These are phyloP conservation scores for Viola odorata DNA, from an alignment of 345 rosid species.

Conservation along the genomic window DNA sequence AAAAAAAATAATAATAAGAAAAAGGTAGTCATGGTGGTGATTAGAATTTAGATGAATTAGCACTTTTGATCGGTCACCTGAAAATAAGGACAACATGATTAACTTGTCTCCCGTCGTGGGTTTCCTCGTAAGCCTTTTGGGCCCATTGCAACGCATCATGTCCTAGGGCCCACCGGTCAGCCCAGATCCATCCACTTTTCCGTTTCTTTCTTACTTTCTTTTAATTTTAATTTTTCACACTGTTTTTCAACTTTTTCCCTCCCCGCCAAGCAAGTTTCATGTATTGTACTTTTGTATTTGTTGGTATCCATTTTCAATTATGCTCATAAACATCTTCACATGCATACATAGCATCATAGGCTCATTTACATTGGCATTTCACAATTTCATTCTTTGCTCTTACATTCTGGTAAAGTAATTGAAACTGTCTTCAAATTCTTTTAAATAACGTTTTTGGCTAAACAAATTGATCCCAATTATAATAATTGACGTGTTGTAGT, in stretches of 20 bases:
- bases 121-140: constrained; percentile 19
- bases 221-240: no score
- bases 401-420: no score
- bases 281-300: constrained; percentile 6
- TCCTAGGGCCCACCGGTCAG: constrained; percentile 28
- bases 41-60: neutral
- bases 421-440: no score
- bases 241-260: constrained; percentile 1
- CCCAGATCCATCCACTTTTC: constrained; percentile 1
- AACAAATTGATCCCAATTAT: no score
- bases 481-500: no score
- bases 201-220: no score
- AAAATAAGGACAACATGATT: constrained; percentile 29
- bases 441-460: no score
- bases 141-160: constrained; percentile 29
- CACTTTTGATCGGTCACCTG: constrained; percentile 7
- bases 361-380: no score
- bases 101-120: constrained; percentile 41
- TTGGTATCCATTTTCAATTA: neutral
- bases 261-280: constrained; percentile 17
- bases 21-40: neutral
- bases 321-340: no score
- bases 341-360: no score
- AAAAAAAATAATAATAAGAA: no score
- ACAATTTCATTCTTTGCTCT: no score